Percentiles rank a stretch among this genome's conserved stretches.
Conservation (phyloP, 2,329 filamentous ascomycete genomes). For the Decorospora gaudefroyi region DNA sequence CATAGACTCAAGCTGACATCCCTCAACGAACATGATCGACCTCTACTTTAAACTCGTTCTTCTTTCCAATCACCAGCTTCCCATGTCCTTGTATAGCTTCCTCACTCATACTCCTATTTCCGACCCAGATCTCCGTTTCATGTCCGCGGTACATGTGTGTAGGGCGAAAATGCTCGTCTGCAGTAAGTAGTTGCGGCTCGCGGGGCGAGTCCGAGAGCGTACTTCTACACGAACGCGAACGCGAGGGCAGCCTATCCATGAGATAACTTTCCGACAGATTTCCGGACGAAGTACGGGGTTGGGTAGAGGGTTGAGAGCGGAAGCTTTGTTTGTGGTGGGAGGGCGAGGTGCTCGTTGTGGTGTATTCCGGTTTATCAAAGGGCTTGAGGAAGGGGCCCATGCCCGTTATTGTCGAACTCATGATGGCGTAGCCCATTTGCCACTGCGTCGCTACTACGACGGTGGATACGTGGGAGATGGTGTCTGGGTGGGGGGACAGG, state of each 20-base stretch:
- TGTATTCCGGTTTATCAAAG: constrained; percentile 35
- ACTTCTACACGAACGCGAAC: no score
- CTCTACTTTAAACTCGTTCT: constrained; percentile 39
- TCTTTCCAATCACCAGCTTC: constrained; percentile 37
- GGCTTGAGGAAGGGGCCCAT: constrained; percentile 43
- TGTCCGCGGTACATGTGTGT: constrained; percentile 24
- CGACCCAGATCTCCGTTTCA: constrained; percentile 31
- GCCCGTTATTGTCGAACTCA: constrained; percentile 39
- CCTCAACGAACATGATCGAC: constrained; percentile 30
- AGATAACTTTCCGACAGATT: constrained; percentile 21
- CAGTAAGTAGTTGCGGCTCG: no score
- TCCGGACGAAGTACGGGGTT: neutral
- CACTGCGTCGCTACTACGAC: constrained; percentile 41
- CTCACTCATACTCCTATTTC: constrained; percentile 18
- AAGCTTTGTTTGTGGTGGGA: constrained; percentile 4
- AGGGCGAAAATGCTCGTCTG: constrained; percentile 32
- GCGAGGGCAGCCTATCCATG: constrained; percentile 18
- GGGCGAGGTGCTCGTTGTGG: no score
- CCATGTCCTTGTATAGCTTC: constrained; percentile 12
- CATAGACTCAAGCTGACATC: no score
- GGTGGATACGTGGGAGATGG: constrained; percentile 27
- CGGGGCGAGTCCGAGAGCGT: no score
- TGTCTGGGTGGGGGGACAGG: constrained; percentile 24
- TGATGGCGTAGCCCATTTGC: constrained; percentile 46
- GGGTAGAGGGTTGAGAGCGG: constrained; percentile 2